Base-by-base conservation (phyloP, 2,329 filamentous ascomycete species). In the Apiospora aurea region DNA sequence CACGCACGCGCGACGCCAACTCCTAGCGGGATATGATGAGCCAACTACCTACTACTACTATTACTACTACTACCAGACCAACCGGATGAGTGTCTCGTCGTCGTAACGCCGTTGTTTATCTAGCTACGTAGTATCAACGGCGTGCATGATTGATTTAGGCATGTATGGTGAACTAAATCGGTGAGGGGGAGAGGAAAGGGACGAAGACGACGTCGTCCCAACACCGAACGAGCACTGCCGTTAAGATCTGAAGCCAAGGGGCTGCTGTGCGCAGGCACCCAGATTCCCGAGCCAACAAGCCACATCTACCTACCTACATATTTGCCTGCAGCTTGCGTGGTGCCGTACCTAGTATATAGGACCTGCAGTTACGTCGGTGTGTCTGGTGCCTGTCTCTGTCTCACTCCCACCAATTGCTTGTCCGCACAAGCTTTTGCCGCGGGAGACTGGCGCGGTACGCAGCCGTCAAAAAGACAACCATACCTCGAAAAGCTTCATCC, bases 211-310 rank as follows among this genome's bases (percentile, higher is more conserved):
- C 53, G 29, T 21, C 29, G 53, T 61, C 53, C 53, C 53, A 61
- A 61, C 53, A 61, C 21, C 29, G 14, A 34, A 16, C 53, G 29
- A 34, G 53, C 29, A 61, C 53, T 61, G 21, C 46, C 46, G 21
- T 38, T 18, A 34, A 34, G 53, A 61, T 61, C 53, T 38, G 29
- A 61, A 16, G 53, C 53, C 53, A 16, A 38, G 53, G 29, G 41
- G 53, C 34, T 61, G 53, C 53, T 61, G 26, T 61, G 29, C 29
- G 53, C 53, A 61, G 53, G 53, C 53, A 61, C 53, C 53, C 16
- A 61, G 53, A 61, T 61, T 61, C 53, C 53, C 53, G 53, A 61
- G 29, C 16, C 53, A 61, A 61, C 53, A 61, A 61, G 53, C 38
- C 53, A 61, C 53, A 61, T 53, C 49, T 26, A 5, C 38, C 49